Evolutionary conservation across 495 filamentous ascomycete species (phyloP).

Genomic region (Penicillium lagena): DNA sequence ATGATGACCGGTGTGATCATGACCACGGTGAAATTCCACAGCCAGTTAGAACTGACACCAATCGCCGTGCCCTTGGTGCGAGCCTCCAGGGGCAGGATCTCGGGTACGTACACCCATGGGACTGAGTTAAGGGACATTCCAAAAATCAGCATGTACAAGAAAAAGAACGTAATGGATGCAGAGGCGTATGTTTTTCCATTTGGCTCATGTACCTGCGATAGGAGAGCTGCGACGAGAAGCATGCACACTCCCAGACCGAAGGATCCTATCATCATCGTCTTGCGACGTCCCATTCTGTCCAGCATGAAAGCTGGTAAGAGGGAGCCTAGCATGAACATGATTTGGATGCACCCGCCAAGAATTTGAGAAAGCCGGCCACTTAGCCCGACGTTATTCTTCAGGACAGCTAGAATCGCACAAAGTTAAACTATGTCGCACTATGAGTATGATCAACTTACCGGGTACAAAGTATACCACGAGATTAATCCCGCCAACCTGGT

Average conservation of each 20-base stretch:
- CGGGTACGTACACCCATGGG: conserved; percentile 40
- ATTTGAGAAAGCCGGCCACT: conserved; percentile 40
- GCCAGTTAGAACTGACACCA: conserved; percentile 35
- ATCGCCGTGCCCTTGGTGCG: conserved; percentile 38
- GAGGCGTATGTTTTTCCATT: conserved; percentile 23
- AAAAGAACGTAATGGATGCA: conserved; percentile 45
- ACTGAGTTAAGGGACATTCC: conserved; percentile 43
- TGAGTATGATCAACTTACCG: not conserved
- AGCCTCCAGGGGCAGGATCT: conserved; percentile 38
- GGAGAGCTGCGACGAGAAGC: conserved; percentile 45
- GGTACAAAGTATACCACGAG: conserved; percentile 38
- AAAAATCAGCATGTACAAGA: conserved; percentile 44
- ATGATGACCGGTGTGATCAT: conserved; percentile 54
- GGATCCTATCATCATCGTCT: conserved; percentile 52
- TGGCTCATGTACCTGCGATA: conserved; percentile 24
- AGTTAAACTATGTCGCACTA: not conserved
- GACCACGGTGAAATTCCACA: conserved; percentile 54
- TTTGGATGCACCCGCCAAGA: conserved; percentile 40
- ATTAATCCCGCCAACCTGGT: conserved; percentile 46
- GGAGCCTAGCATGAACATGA: conserved; percentile 35
- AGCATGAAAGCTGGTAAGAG: conserved; percentile 37
- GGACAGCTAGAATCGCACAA: conserved; percentile 26
- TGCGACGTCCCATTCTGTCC: conserved; percentile 51
- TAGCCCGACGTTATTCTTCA: conserved; percentile 43
- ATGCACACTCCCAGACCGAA: conserved; percentile 43